These are phyloP conservation scores for Leucaena leucocephala DNA, from an alignment of 306 rosid species.

Conservation along the genomic window DNA sequence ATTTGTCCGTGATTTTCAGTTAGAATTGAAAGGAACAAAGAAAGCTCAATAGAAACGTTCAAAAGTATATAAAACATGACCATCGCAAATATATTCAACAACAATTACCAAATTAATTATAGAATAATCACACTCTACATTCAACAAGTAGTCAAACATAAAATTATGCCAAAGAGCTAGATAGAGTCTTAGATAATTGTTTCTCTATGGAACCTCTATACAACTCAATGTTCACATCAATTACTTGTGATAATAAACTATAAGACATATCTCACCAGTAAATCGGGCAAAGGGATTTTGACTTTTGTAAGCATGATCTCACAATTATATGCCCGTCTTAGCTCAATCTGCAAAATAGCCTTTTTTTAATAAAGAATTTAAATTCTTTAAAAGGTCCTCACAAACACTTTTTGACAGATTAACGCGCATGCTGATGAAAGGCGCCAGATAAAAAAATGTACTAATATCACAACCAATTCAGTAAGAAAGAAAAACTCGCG, in stretches of 20 bases:
- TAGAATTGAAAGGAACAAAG: background rate
- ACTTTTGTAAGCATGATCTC: slow-evolving; percentile 99
- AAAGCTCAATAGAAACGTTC: background rate
- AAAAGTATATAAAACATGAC: background rate
- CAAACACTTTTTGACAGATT: slow-evolving; percentile 21
- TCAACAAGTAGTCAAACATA: slow-evolving; percentile 9
- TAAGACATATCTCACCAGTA: slow-evolving; percentile 71
- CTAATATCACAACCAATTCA: slow-evolving; percentile 16
- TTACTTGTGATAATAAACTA: slow-evolving; percentile 19
- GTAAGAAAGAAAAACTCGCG: slow-evolving; percentile 20
- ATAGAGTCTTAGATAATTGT: slow-evolving; percentile 21
- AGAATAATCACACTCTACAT: background rate
- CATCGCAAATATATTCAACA: slow-evolving; percentile 2
- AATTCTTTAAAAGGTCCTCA: slow-evolving; percentile 19
- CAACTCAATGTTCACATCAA: slow-evolving; percentile 33
- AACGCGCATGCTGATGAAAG: slow-evolving; percentile 17
- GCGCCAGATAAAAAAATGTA: background rate
- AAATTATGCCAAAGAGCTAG: slow-evolving; percentile 8
- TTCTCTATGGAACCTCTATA: slow-evolving; percentile 23
- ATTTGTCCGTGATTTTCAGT: background rate
- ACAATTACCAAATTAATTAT: slow-evolving; percentile 4
- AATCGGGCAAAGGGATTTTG: slow-evolving; percentile 88
- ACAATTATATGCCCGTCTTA: slow-evolving; percentile 94
- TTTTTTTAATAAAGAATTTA: slow-evolving; percentile 27
- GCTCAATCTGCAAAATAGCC: slow-evolving; percentile 79